Evolutionary conservation across 2,329 filamentous ascomycete genomes (phyloP), one percentile per base, ranked within the genome.

Genomic region (Pseudopithomyces chartarum): DNA sequence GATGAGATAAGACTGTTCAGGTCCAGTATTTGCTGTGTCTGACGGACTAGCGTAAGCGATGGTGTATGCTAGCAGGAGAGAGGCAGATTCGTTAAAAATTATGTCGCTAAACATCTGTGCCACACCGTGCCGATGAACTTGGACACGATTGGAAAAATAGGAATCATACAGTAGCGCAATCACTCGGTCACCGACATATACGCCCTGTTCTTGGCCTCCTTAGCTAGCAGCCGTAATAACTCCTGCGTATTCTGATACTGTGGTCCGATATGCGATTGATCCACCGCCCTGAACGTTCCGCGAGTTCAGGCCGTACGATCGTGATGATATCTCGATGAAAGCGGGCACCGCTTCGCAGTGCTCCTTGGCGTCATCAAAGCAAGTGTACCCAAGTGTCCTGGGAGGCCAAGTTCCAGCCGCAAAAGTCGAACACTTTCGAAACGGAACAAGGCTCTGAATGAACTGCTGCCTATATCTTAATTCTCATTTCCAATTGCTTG

Each of bases 281-380:
- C 61, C 57, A 64, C 58, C 1, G 57, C 50, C 55, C 34, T 52
- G 46, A 12, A 61, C 23, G 22, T 64, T 55, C 1, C 63, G 61
- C 33, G 55, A 60, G 45, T 55, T 62, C 12, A 65, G 32, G 47
- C 61, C 12, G 36, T 55, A 8, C 54, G 60, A 2, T 45, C 8
- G 0, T 11, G 62, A 36, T 26, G 57, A 50, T 6, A 67, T 54
- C 29, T 65, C 61, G 12, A 67, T 54, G 13, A 29, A 11, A 11
- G 54, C 40, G 11, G 34, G 29, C 10, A 33, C 36, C 1, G 49
- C 11, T 8, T 23, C 34, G 29, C 45, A 2, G 15, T 44, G 13
- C 15, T 19, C 10, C 15, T 23, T 6, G 46, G 51, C 47, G 19
- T 50, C 39, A 13, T 20, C 42, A 33, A 56, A 61, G 33, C 36